Base-by-base conservation (phyloP, 2,329 filamentous ascomycete genomes). In the Saccharata proteae region DNA sequence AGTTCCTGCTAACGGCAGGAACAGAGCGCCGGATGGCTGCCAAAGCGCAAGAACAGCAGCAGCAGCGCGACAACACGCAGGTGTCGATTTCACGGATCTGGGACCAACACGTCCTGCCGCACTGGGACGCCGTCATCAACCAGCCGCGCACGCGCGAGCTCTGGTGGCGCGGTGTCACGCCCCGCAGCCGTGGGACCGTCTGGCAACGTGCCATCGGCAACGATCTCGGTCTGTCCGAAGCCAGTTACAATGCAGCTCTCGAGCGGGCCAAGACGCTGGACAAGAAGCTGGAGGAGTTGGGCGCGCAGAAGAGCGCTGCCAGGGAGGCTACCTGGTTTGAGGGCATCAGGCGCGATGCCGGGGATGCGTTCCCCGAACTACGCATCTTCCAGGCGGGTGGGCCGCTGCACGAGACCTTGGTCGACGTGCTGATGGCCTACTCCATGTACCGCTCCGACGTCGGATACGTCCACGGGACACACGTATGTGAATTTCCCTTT, bases 371-470 rank as follows among this genome's bases (percentile, higher is more conserved):
- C 63, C 67, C 69, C 3, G 79, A 85, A 34, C 58, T 85, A 26
- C 72, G 72, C 43, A 80, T 86, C 47, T 88, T 86, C 48, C 69
- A 77, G 43, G 57, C 63, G 5, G 69, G 63, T 58, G 75, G 71
- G 0, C 79, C 80, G 2, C 59, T 86, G 8, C 72, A 86, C 47
- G 62, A 73, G 35, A 65, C 69, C 21, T 60, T 90, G 17, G 61
- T 79, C 12, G 75, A 88, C 47, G 72, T 90, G 7, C 63, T 88
- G 38, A 75, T 75, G 45, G 83, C 82, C 5, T 88, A 88, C 54
- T 67, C 76, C 33, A 80, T 84, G 71, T 90, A 90, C 55, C 70
- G 82, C 38, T 78, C 75, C 42, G 82, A 90, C 48, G 79, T 88
- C 45, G 80, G 81, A 39, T 85, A 84, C 46, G 68, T 82, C 35